phyloP scores from a whole-genome alignment of 129 eudicot species.

The Sambucus nigra region DNA sequence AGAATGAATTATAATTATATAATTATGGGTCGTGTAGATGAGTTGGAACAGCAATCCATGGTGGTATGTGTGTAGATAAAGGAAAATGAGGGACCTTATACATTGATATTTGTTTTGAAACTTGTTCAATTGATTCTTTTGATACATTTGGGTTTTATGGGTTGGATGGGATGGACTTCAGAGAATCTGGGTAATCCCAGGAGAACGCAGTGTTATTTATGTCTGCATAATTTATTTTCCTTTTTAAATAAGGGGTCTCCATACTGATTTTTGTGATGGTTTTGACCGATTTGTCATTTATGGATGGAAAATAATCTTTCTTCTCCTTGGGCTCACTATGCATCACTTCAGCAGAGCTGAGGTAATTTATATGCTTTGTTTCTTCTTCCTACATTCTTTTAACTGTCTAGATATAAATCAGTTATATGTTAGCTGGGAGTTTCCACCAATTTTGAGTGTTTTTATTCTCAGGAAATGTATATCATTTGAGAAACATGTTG shows the following conservation, averaged over 20 bases:
- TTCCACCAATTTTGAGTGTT: too few relatives aligned
- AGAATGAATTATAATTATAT: too few relatives aligned
- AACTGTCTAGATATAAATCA: too few relatives aligned
- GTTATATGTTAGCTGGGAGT: too few relatives aligned
- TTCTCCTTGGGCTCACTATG: too few relatives aligned
- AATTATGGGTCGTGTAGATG: slow-evolving; percentile 4
- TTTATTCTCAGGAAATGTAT: too few relatives aligned
- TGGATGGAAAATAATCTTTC: too few relatives aligned
- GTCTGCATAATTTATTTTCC: slow-evolving; percentile 30
- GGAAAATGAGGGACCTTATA: slow-evolving; percentile 23
- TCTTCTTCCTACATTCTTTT: too few relatives aligned
- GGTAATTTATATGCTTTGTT: too few relatives aligned
- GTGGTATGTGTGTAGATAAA: slow-evolving; percentile 53
- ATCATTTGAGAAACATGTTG: too few relatives aligned
- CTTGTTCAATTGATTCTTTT: slow-evolving; percentile 22
- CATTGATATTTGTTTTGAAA: slow-evolving; percentile 44
- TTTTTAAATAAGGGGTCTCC: slow-evolving; percentile 26
- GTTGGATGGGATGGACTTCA: slow-evolving; percentile 40
- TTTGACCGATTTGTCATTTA: too few relatives aligned
- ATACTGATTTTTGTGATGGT: neutral
- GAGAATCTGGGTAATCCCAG: slow-evolving; percentile 39
- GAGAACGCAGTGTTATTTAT: slow-evolving; percentile 33
- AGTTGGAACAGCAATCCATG: slow-evolving; percentile 9
- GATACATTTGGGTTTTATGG: slow-evolving; percentile 43
- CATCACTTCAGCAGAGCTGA: too few relatives aligned